phyloP scores from a whole-genome alignment of 208 protist genomes.

The Trypanosoma avium region DNA sequence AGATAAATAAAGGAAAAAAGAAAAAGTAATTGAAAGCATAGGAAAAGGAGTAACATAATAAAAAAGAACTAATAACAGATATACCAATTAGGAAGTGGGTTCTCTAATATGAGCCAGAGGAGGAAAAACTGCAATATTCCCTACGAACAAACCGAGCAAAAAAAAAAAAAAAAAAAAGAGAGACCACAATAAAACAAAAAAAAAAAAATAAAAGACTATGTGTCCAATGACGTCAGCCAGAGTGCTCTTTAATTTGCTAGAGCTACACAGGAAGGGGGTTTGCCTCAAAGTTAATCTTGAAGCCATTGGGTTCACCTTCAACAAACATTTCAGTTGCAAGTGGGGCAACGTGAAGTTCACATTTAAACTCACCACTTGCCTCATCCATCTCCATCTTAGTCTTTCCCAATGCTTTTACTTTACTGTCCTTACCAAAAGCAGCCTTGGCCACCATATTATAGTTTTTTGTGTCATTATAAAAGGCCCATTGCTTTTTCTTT shows the following conservation, averaged over 20 bases:
- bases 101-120: too few relatives aligned
- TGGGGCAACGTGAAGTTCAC: slow-evolving; percentile 57
- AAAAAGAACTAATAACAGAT: too few relatives aligned
- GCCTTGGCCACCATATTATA: slow-evolving; percentile 80
- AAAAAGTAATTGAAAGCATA: too few relatives aligned
- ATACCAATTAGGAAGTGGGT: too few relatives aligned
- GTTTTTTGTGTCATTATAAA: slow-evolving; percentile 83
- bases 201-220: slow-evolving; percentile 1
- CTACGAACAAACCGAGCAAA: too few relatives aligned
- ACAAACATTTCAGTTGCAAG: slow-evolving; percentile 73
- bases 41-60: too few relatives aligned
- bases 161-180: too few relatives aligned
- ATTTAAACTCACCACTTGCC: slow-evolving; percentile 59
- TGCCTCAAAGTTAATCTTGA: slow-evolving; percentile 81
- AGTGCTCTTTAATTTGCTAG: background rate
- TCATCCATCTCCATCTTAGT: slow-evolving; percentile 55
- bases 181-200: background rate
- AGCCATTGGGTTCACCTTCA: slow-evolving; percentile 71
- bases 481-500: slow-evolving; percentile 76
- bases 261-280: slow-evolving; percentile 39
- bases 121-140: too few relatives aligned
- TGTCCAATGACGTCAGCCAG: background rate
- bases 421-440: slow-evolving; percentile 72
- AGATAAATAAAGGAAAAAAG: background rate
- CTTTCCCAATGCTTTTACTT: slow-evolving; percentile 54